phyloP scores from a whole-genome alignment of 2,329 filamentous ascomycete genomes.

The Epichloe sibirici region DNA sequence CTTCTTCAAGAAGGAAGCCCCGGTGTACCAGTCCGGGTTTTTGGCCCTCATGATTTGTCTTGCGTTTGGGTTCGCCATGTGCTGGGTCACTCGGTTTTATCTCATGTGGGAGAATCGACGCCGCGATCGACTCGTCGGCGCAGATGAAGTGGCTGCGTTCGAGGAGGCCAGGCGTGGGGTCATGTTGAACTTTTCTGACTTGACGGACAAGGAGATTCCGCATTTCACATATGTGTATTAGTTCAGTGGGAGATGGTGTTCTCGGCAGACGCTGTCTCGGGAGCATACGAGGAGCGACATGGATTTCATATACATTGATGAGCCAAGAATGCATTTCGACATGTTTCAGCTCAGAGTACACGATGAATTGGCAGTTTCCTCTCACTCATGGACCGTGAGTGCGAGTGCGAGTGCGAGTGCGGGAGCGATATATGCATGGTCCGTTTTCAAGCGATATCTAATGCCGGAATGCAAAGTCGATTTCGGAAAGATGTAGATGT shows the following conservation, averaged over 20 bases:
- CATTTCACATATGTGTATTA: conserved; percentile 39
- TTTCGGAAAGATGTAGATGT: too few relatives aligned
- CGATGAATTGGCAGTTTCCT: too few relatives aligned
- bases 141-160: not conserved
- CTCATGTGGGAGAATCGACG: conserved; percentile 38
- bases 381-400: too few relatives aligned
- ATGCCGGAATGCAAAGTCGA: too few relatives aligned
- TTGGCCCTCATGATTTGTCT: conserved; percentile 50
- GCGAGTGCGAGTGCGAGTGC: too few relatives aligned
- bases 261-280: not conserved
- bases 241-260: not conserved
- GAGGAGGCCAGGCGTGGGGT: conserved; percentile 3
- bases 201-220: conserved; percentile 42
- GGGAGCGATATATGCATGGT: too few relatives aligned
- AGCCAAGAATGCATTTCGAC: not conserved
- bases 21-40: conserved; percentile 49
- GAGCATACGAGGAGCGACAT: not conserved
- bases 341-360: too few relatives aligned
- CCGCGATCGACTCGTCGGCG: conserved; percentile 27
- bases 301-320: not conserved
- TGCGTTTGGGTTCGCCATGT: conserved; percentile 30
- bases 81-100: conserved; percentile 35
- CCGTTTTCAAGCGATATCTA: too few relatives aligned
- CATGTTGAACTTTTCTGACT: conserved; percentile 24
- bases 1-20: conserved; percentile 43